These are phyloP conservation scores for Paramyrothecium roridum DNA, from an alignment of 2,329 filamentous ascomycete species.

Conservation along the genomic window DNA sequence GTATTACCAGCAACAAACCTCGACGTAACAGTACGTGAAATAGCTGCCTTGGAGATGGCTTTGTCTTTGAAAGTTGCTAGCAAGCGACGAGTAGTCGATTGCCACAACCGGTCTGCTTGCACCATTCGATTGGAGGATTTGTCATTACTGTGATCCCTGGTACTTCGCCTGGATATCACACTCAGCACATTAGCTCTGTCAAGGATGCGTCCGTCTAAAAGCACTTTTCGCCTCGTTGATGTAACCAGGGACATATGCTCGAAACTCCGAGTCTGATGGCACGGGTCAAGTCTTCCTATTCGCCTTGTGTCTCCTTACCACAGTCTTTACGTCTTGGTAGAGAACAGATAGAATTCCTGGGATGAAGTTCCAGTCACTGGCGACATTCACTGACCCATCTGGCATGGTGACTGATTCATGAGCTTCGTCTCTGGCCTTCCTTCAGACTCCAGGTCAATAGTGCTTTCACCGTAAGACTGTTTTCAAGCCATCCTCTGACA, in stretches of 20 bases:
- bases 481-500: too few relatives aligned
- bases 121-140: neutral
- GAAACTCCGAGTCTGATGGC: neutral
- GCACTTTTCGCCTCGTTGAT: neutral
- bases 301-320: neutral
- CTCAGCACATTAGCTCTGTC: neutral
- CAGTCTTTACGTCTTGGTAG: neutral
- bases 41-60: neutral
- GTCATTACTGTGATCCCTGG: neutral
- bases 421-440: too few relatives aligned
- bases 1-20: neutral
- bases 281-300: neutral
- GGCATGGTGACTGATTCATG: too few relatives aligned
- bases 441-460: too few relatives aligned
- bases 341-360: neutral
- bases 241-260: too few relatives aligned
- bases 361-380: neutral
- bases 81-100: neutral
- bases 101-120: neutral
- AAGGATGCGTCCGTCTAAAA: neutral
- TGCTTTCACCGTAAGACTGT: too few relatives aligned
- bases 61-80: neutral
- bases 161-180: neutral
- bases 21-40: neutral
- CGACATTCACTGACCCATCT: too few relatives aligned